Percentiles rank a stretch among this genome's conserved stretches.
Evolutionary conservation across 2,329 filamentous ascomycete genomes (phyloP).

Genomic region (Calonectria pteridis): DNA sequence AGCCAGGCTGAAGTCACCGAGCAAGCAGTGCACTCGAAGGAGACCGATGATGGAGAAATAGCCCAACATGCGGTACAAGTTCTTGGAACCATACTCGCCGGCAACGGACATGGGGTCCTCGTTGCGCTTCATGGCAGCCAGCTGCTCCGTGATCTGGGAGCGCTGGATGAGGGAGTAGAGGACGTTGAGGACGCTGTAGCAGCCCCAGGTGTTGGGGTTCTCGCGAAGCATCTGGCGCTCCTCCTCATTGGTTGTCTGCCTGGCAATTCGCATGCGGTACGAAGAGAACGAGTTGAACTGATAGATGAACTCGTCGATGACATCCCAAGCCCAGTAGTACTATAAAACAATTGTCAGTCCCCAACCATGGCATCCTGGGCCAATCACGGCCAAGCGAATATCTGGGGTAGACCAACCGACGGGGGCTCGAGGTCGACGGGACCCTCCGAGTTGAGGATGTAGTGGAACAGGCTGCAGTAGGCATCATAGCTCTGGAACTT

Average conservation of each 20-base stretch:
- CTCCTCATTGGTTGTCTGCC: slow-evolving; percentile 87
- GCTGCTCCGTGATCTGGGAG: slow-evolving; percentile 97
- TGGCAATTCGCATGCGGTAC: slow-evolving; percentile 92
- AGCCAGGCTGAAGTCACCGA: slow-evolving; percentile 97
- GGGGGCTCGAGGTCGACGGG: slow-evolving; percentile 97
- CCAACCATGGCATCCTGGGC: slow-evolving; percentile 18
- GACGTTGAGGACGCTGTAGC: slow-evolving; percentile 99
- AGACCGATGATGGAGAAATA: slow-evolving; percentile 99
- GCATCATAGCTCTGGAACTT: slow-evolving; percentile 99
- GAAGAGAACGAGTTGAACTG: slow-evolving; percentile 99
- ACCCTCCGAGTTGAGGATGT: slow-evolving; percentile 99
- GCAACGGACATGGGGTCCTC: slow-evolving; percentile 91
- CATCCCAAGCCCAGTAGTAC: slow-evolving; percentile 99
- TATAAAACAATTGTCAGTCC: slow-evolving; percentile 55
- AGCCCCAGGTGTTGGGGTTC: slow-evolving; percentile 99
- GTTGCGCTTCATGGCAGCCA: slow-evolving; percentile 92
- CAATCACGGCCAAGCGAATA: slow-evolving; percentile 18
- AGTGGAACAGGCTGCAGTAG: slow-evolving; percentile 99
- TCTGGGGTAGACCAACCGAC: slow-evolving; percentile 74
- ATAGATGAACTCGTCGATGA: slow-evolving; percentile 99
- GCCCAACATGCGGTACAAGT: slow-evolving; percentile 96
- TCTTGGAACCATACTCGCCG: slow-evolving; percentile 94
- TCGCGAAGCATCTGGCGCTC: slow-evolving; percentile 92
- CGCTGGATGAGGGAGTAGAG: slow-evolving; percentile 99
- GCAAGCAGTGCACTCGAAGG: slow-evolving; percentile 92